Evolutionary conservation across 768 basidiomycete species (phyloP).

Genomic region (Panaeolus papilionaceus): DNA sequence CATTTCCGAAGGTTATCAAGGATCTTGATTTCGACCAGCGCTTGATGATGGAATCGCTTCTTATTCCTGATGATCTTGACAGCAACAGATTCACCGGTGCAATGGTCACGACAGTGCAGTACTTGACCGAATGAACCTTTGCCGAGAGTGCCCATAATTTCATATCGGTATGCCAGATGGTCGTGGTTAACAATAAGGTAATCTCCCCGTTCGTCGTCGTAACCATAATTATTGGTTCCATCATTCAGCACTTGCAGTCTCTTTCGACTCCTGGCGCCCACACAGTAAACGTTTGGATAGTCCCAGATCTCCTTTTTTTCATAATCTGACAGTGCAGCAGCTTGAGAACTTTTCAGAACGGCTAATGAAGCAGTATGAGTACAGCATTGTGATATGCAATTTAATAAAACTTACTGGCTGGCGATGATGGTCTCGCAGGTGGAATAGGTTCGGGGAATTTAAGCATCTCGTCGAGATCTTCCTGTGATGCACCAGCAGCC

Average conservation of each 20-base stretch:
- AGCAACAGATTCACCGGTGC: conserved; percentile 94
- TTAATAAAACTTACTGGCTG: conserved; percentile 62
- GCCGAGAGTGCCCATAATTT: conserved; percentile 89
- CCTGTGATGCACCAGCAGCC: conserved; percentile 81
- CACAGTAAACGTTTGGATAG: conserved; percentile 81
- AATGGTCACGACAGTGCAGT: conserved; percentile 92
- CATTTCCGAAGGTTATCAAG: conserved; percentile 96
- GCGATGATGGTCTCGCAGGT: conserved; percentile 69
- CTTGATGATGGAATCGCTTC: conserved; percentile 98
- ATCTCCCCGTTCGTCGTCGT: conserved; percentile 98
- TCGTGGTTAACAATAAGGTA: conserved; percentile 90
- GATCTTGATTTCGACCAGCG: conserved; percentile 98
- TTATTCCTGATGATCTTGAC: conserved; percentile 99
- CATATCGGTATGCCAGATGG: conserved; percentile 97
- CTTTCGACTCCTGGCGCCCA: conserved; percentile 84
- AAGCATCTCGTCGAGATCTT: conserved; percentile 86
- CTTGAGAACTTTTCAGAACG: conserved; percentile 69
- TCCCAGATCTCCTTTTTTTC: conserved; percentile 94
- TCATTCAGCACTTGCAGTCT: conserved; percentile 78
- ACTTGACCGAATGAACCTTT: conserved; percentile 99
- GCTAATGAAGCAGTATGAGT: conserved; percentile 44
- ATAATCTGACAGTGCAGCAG: conserved; percentile 80
- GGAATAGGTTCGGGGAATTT: conserved; percentile 91
- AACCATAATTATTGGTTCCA: conserved; percentile 88
- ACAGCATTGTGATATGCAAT: background rate